A percentile compares a stretch with the other conserved stretches of the same genome.
Conservation (phyloP, 2,329 filamentous ascomycete species). For the Penicillium sp. region DNA sequence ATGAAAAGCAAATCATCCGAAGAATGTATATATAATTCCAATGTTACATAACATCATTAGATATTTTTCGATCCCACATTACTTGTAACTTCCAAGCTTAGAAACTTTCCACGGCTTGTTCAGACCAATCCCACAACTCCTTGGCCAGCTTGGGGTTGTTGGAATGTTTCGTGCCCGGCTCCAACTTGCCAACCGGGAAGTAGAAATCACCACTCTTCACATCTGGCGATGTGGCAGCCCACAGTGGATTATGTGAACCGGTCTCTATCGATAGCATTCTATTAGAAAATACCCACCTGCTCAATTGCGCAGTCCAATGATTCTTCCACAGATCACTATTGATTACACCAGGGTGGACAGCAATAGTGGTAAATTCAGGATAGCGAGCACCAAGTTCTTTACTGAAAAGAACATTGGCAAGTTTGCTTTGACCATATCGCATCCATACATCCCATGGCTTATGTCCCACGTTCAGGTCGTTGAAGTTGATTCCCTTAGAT, state of each 20-base stretch:
- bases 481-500: neutral
- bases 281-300: neutral
- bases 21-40: too few species aligned
- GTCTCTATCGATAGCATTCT: neutral
- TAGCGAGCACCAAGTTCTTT: neutral
- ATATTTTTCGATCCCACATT: too few species aligned
- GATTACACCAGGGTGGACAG: neutral
- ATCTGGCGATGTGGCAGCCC: neutral
- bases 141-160: neutral
- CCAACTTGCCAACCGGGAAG: neutral
- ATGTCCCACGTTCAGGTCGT: neutral
- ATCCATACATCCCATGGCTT: neutral
- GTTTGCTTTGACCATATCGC: neutral
- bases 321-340: neutral
- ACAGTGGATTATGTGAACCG: neutral
- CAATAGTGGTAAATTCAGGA: neutral
- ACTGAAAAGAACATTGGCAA: neutral
- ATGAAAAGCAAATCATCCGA: too few species aligned
- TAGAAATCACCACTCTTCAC: neutral
- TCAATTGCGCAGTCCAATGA: neutral
- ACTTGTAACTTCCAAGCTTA: neutral
- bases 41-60: neutral
- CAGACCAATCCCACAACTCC: neutral
- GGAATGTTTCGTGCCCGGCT: neutral
- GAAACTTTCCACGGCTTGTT: neutral